Base-by-base conservation (phyloP, 495 filamentous ascomycete genomes). In the Amphirosellinia nigrospora region DNA sequence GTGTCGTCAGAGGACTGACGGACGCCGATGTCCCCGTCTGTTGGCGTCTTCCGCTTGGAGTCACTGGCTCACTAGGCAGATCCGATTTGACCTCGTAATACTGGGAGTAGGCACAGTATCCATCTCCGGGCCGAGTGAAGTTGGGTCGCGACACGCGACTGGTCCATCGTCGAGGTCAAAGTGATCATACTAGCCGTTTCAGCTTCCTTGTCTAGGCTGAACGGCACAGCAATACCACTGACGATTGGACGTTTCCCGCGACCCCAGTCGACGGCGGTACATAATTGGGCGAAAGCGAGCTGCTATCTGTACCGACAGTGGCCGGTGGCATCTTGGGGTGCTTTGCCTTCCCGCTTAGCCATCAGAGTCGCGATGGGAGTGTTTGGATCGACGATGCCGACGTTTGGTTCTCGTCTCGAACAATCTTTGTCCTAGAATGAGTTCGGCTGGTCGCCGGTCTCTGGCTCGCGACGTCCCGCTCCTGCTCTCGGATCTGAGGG, bases 151-250 rank as follows among this genome's bases (percentile, higher is more conserved):
- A 72, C 69, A 13, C 73, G 71, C 23, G 71, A 72, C 1, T 72
- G 62, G 19, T 80, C 79, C 64, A 77, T 68, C 5, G 74, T 61
- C 23, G 82, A 80, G 8, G 72, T 78, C 13, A 88, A 73, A 1
- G 86, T 88, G 30, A 85, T 81, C 84, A 87, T 87, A 72, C 85
- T 87, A 7, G 84, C 85, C 3, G 79, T 86, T 10, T 87, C 84
- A 2, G 81, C 77, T 36, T 86, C 83, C 50, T 78, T 79, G 21
- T 80, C 81, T 26, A 88, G 60, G 52, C 72, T 86, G 45, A 88
- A 88, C 19, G 86, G 86, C 62, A 82, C 80, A 0, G 86, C 85
- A 26, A 87, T 80, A 0, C 86, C 85, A 50, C 79, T 81, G 11
- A 84, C 74, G 28, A 82, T 80, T 2, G 84, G 79, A 2, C 86